Evolutionary conservation across 2,329 filamentous ascomycete genomes (phyloP).

Genomic region (Ceratocystis colombiana): DNA sequence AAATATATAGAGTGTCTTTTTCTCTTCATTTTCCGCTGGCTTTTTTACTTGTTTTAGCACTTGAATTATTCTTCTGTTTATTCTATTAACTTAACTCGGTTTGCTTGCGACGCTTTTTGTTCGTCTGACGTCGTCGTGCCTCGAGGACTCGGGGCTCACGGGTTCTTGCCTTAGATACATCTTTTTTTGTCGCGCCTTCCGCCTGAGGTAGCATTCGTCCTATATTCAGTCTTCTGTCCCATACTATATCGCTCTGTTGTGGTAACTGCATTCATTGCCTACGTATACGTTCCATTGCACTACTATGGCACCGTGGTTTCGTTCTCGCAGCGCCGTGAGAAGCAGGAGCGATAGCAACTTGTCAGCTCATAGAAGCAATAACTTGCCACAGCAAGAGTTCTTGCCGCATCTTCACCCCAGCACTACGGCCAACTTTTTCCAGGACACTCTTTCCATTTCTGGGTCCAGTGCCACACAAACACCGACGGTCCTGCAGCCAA

Average conservation of each 20-base stretch:
- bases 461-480: not conserved
- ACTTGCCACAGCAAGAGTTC: constrained; percentile 2
- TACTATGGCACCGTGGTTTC: constrained; percentile 9
- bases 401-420: constrained; percentile 8
- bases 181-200: not conserved
- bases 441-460: not conserved
- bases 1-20: too few relatives aligned
- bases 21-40: too few relatives aligned
- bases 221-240: not conserved
- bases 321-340: not conserved
- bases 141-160: not conserved
- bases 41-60: too few relatives aligned
- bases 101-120: too few relatives aligned
- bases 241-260: not conserved
- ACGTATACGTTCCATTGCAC: not conserved
- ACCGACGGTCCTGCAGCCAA: not conserved
- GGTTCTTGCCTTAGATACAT: not conserved
- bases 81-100: too few relatives aligned
- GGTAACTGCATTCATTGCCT: not conserved
- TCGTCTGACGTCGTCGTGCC: not conserved
- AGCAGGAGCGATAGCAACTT: not conserved
- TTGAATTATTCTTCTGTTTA: too few relatives aligned
- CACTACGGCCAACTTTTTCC: not conserved
- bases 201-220: not conserved
- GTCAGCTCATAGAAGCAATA: not conserved